phyloP scores from a whole-genome alignment of 139 green algal genomes.

The Chlorella sp. region DNA sequence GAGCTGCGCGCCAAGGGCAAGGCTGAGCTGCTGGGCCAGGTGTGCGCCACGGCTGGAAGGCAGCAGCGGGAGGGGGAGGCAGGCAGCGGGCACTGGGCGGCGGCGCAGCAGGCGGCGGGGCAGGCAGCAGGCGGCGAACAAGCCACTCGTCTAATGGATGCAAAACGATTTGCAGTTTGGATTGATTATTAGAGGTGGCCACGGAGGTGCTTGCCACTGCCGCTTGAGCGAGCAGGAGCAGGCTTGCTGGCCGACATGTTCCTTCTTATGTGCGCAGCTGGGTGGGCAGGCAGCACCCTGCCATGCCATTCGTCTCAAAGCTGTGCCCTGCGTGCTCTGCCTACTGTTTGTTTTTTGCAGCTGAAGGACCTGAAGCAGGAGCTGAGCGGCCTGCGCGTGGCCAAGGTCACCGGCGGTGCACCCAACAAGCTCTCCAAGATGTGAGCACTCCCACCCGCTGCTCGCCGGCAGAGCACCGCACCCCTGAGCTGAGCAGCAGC shows the following conservation, averaged over 20 bases:
- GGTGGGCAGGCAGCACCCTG: neutral
- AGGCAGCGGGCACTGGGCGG: neutral
- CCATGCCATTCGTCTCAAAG: neutral
- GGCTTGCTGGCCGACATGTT: no score
- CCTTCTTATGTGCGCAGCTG: neutral
- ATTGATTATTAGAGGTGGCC: no score
- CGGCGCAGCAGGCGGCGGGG: neutral
- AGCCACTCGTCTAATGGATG: no score
- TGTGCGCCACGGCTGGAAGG: slow-evolving; percentile 20
- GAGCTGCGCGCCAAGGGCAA: slow-evolving; percentile 96
- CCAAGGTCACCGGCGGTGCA: slow-evolving; percentile 99
- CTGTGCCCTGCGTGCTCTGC: neutral
- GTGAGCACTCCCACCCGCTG: slow-evolving; percentile 42
- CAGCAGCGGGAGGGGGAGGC: neutral
- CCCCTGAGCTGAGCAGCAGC: neutral
- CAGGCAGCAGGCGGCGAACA: neutral
- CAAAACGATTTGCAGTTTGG: no score
- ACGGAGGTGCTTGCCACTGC: no score
- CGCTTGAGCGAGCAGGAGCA: no score
- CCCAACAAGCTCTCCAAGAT: slow-evolving; percentile 99
- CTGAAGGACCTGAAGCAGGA: slow-evolving; percentile 98
- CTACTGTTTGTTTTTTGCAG: slow-evolving; percentile 57
- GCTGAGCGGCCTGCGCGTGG: slow-evolving; percentile 93
- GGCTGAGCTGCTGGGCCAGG: slow-evolving; percentile 87
- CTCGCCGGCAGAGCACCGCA: neutral